Evolutionary conservation across 2,329 filamentous ascomycete species (phyloP).

Genomic region (Fusarium azukiicola): DNA sequence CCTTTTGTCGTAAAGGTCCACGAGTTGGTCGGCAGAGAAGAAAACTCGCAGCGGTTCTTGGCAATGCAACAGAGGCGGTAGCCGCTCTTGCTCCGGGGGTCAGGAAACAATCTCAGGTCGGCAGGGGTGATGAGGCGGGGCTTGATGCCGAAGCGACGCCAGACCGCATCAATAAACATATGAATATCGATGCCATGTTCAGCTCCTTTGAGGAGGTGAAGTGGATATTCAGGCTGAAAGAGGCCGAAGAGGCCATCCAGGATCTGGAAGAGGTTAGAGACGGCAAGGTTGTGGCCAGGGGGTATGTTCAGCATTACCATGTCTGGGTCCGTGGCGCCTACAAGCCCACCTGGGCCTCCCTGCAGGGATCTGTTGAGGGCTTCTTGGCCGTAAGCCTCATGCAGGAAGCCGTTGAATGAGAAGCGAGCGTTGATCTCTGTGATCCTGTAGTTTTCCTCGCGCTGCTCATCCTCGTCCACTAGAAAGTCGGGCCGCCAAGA

Average conservation of each 20-base stretch:
- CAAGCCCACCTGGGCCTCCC: constrained; percentile 35
- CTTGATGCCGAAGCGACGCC: constrained; percentile 53
- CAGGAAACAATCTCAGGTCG: constrained; percentile 59
- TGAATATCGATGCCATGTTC: constrained; percentile 64
- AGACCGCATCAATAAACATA: constrained; percentile 60
- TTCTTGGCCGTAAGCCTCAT: constrained; percentile 56
- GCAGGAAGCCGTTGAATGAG: constrained; percentile 63
- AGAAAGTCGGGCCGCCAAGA: constrained; percentile 67
- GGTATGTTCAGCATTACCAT: constrained; percentile 43
- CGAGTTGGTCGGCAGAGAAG: neutral
- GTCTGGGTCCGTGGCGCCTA: constrained; percentile 51
- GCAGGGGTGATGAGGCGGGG: constrained; percentile 60
- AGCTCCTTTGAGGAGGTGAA: constrained; percentile 63
- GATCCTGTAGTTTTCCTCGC: constrained; percentile 56
- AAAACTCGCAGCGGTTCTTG: constrained; percentile 1
- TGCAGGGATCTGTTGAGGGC: constrained; percentile 46
- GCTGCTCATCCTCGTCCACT: constrained; percentile 53
- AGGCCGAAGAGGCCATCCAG: constrained; percentile 56
- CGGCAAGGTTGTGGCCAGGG: neutral
- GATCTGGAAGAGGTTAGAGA: constrained; percentile 52
- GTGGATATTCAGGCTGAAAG: constrained; percentile 54
- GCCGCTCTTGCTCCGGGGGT: constrained; percentile 47
- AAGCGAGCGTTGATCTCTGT: constrained; percentile 68
- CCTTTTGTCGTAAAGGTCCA: constrained; percentile 40
- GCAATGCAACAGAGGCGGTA: constrained; percentile 58